Conservation (phyloP, 2,329 filamentous ascomycete species). For the Colletotrichum trifolii region DNA sequence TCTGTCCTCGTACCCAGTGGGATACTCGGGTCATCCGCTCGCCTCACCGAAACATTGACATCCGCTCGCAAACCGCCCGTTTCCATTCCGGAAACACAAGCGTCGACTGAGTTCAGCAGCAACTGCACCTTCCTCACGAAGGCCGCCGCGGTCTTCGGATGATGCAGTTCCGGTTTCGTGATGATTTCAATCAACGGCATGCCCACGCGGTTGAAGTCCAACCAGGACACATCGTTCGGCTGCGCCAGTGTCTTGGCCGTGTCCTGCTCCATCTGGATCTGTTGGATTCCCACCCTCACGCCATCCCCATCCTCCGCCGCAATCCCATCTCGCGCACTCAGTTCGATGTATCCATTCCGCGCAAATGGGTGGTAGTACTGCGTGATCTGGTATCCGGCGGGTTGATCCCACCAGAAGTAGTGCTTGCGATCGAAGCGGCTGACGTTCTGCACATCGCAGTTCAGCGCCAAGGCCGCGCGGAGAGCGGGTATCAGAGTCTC, state of each 20-base stretch:
- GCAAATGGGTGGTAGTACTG: slow-evolving; percentile 87
- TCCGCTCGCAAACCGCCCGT: slow-evolving; percentile 90
- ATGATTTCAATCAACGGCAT: slow-evolving; percentile 96
- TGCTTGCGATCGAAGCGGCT: slow-evolving; percentile 96
- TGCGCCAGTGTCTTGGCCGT: slow-evolving; percentile 93
- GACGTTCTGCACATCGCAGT: slow-evolving; percentile 79
- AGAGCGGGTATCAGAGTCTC: slow-evolving; percentile 89
- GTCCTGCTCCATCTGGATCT: slow-evolving; percentile 97
- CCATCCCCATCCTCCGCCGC: slow-evolving; percentile 76
- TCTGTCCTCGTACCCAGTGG: slow-evolving; percentile 87
- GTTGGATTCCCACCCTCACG: slow-evolving; percentile 85
- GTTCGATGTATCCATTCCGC: slow-evolving; percentile 75
- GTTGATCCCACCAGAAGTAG: slow-evolving; percentile 99
- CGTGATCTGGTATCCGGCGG: slow-evolving; percentile 95
- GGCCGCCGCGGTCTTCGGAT: slow-evolving; percentile 87
- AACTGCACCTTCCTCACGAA: slow-evolving; percentile 90
- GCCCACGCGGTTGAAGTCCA: slow-evolving; percentile 95
- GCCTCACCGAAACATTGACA: slow-evolving; percentile 90
- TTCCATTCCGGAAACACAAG: slow-evolving; percentile 94
- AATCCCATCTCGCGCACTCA: slow-evolving; percentile 83
- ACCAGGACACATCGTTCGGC: slow-evolving; percentile 76
- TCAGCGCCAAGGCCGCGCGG: slow-evolving; percentile 85
- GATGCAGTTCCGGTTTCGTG: slow-evolving; percentile 87
- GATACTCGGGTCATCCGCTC: slow-evolving; percentile 55
- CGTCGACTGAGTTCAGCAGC: slow-evolving; percentile 81